A percentile compares a stretch with the other conserved stretches of the same genome.
phyloP scores from a whole-genome alignment of 2,329 filamentous ascomycete species.

The Periconia macrospinosa region DNA sequence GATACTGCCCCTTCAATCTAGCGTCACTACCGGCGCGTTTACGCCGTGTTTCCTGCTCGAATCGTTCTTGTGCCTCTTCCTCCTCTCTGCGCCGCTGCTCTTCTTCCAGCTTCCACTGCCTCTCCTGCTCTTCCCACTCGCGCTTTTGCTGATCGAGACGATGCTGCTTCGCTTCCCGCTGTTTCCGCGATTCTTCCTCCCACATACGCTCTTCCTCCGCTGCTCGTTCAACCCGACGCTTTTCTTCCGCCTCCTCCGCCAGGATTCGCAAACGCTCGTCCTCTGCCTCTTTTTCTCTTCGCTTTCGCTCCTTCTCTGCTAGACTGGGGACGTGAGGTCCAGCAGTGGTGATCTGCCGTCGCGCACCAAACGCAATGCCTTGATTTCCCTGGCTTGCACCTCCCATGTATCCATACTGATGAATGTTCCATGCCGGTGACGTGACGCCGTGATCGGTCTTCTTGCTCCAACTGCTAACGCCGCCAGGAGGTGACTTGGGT shows the following conservation, averaged over 20 bases:
- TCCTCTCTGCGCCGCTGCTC: slow-evolving; percentile 73
- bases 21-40: slow-evolving; percentile 64
- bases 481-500: slow-evolving; percentile 49
- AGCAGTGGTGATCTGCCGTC: slow-evolving; percentile 88
- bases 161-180: slow-evolving; percentile 61
- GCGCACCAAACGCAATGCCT: slow-evolving; percentile 87
- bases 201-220: slow-evolving; percentile 67
- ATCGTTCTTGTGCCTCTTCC: slow-evolving; percentile 67
- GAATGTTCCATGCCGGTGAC: slow-evolving; percentile 94
- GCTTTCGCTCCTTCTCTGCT: slow-evolving; percentile 78
- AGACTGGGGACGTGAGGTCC: slow-evolving; percentile 77
- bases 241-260: slow-evolving; percentile 56
- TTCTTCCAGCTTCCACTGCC: slow-evolving; percentile 76
- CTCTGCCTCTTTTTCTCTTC: slow-evolving; percentile 59
- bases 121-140: slow-evolving; percentile 77
- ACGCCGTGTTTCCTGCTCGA: slow-evolving; percentile 68
- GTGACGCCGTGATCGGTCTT: slow-evolving; percentile 78
- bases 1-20: slow-evolving; percentile 76
- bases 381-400: slow-evolving; percentile 95
- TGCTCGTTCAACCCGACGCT: slow-evolving; percentile 53
- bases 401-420: slow-evolving; percentile 96
- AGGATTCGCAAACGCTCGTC: slow-evolving; percentile 54
- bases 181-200: slow-evolving; percentile 65
- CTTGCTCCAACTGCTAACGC: slow-evolving; percentile 90
- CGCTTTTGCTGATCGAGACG: slow-evolving; percentile 68